These are phyloP conservation scores for Nicotiana paniculata DNA, from an alignment of 257 asterid genomes.

Conservation along the genomic window DNA sequence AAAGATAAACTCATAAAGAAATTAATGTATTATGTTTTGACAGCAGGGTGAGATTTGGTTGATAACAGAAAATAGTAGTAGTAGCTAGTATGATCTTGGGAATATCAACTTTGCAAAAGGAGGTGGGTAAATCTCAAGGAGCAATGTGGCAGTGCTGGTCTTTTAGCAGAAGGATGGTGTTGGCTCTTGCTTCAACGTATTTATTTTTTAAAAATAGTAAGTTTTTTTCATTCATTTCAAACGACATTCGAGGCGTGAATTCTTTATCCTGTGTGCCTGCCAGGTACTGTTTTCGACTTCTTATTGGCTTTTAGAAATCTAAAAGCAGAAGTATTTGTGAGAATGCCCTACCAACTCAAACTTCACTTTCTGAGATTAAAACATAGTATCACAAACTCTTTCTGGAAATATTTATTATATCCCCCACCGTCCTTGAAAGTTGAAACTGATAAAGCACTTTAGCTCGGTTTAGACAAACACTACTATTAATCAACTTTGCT, in stretches of 20 bases:
- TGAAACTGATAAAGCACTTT: neutral
- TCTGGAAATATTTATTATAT: neutral
- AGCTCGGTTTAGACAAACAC: neutral
- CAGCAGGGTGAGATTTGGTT: neutral
- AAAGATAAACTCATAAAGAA: neutral
- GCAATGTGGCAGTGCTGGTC: neutral
- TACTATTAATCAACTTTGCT: neutral
- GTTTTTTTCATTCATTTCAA: neutral
- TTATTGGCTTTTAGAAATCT: neutral
- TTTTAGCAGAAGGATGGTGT: neutral
- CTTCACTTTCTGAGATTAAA: neutral
- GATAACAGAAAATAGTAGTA: neutral
- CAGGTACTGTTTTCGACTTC: neutral
- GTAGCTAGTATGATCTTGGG: neutral
- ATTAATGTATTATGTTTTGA: neutral
- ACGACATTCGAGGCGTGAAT: neutral
- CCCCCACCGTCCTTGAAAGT: neutral
- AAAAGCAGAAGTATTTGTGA: neutral
- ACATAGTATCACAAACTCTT: neutral
- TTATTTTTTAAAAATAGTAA: neutral
- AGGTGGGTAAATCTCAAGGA: conserved; percentile 4
- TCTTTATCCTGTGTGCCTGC: neutral
- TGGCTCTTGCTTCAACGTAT: neutral
- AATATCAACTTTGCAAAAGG: neutral
- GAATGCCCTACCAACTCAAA: neutral